Conservation (phyloP, 2,329 filamentous ascomycete genomes). For the Didymella pomorum region DNA sequence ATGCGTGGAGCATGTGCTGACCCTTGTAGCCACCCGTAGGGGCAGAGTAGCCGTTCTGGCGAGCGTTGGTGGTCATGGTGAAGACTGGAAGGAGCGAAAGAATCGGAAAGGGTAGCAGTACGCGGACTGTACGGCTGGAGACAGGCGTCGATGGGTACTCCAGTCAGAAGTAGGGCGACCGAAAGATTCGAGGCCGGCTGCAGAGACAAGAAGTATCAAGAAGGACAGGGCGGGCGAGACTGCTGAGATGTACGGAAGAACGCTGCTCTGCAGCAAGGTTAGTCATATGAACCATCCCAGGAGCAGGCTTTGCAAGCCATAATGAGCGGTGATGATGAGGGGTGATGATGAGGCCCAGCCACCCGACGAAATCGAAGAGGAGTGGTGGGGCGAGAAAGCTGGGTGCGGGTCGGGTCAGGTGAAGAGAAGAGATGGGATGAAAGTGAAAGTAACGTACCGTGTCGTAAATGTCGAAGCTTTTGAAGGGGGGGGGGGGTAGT, state of each 20-base stretch:
- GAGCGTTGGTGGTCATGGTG: conserved; percentile 43
- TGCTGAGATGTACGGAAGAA: conserved; percentile 45
- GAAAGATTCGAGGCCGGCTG: conserved; percentile 19
- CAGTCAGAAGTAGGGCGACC: conserved; percentile 15
- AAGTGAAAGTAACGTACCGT: conserved; percentile 40
- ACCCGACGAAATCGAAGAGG: conserved; percentile 8
- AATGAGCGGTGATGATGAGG: conserved; percentile 35
- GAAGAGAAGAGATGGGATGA: conserved; percentile 7
- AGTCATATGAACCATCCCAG: conserved; percentile 16
- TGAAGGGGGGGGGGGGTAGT: conserved; percentile 52
- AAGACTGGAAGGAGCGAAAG: conserved; percentile 2
- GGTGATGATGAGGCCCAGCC: conserved; percentile 32
- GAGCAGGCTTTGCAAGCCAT: background rate
- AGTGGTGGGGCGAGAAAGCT: conserved; percentile 10
- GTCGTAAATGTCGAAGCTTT: conserved; percentile 53
- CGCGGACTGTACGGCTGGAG: conserved; percentile 7
- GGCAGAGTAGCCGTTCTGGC: conserved; percentile 42
- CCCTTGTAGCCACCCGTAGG: conserved; percentile 41
- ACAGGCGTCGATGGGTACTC: conserved; percentile 7
- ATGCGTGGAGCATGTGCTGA: conserved; percentile 43
- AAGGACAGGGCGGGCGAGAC: conserved; percentile 25
- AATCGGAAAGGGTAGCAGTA: conserved; percentile 5
- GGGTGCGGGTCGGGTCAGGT: conserved; percentile 17
- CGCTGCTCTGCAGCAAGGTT: conserved; percentile 37
- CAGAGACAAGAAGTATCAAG: conserved; percentile 28